These are phyloP conservation scores for Asterionellopsis glacialis DNA, from an alignment of 108 stramenopile species.

Conservation along the genomic window DNA sequence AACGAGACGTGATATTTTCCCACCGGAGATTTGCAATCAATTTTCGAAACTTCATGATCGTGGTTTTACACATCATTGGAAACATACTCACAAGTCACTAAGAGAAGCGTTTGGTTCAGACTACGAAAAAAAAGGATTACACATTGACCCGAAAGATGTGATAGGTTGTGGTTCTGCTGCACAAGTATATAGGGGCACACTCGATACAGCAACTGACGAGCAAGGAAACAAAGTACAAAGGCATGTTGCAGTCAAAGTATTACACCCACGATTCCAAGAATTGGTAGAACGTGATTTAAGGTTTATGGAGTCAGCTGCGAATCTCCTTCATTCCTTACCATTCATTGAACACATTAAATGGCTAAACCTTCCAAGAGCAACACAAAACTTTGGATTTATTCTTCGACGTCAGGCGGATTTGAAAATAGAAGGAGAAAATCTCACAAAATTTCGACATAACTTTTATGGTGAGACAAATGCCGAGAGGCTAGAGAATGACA, in stretches of 20 bases:
- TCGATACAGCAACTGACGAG: constrained; percentile 22
- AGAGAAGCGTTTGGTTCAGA: constrained; percentile 66
- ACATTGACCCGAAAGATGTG: constrained; percentile 32
- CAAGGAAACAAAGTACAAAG: not conserved
- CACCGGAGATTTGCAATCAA: constrained; percentile 59
- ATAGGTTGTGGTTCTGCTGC: constrained; percentile 88
- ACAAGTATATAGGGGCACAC: constrained; percentile 75
- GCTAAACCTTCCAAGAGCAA: constrained; percentile 74
- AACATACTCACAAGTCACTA: constrained; percentile 54
- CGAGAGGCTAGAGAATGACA: constrained; percentile 11
- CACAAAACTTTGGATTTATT: constrained; percentile 59
- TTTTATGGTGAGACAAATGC: constrained; percentile 42
- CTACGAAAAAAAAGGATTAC: constrained; percentile 53
- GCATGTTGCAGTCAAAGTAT: constrained; percentile 77
- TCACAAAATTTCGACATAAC: constrained; percentile 58
- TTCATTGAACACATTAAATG: constrained; percentile 42
- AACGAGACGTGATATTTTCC: constrained; percentile 85
- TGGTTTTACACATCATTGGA: constrained; percentile 61
- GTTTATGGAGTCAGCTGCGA: constrained; percentile 62
- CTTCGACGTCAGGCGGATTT: constrained; percentile 78
- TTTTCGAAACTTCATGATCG: constrained; percentile 62
- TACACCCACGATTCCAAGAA: constrained; percentile 67
- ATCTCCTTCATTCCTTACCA: constrained; percentile 56
- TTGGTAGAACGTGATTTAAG: constrained; percentile 66
- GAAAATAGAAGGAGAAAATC: constrained; percentile 64